Percentiles rank a stretch among this genome's conserved stretches.
Evolutionary conservation across 768 basidiomycete species (phyloP).

Genomic region (Candolleomyces efflorescens): DNA sequence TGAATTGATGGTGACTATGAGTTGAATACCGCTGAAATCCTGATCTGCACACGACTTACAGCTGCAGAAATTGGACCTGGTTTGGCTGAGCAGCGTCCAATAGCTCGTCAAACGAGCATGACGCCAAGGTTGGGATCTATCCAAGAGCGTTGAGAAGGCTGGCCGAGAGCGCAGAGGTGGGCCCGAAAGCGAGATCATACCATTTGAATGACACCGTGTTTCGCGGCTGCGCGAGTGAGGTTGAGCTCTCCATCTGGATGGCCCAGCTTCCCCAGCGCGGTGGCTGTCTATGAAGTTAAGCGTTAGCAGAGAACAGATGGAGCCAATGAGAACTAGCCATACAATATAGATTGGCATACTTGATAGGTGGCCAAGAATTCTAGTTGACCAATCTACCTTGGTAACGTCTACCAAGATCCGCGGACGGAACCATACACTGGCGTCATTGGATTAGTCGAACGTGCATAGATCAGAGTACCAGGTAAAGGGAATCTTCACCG

Average conservation of each 20-base stretch:
- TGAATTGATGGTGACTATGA: neutral
- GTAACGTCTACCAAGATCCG: conserved; percentile 82
- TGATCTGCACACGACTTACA: conserved; percentile 42
- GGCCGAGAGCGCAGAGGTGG: neutral
- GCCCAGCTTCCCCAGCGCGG: conserved; percentile 91
- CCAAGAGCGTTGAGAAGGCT: neutral
- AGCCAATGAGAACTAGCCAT: conserved; percentile 14
- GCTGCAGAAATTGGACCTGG: conserved; percentile 83
- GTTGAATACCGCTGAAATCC: neutral
- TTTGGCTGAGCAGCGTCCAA: conserved; percentile 78
- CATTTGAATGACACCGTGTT: conserved; percentile 52
- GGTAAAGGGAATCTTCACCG: conserved; percentile 39
- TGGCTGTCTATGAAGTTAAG: conserved; percentile 48
- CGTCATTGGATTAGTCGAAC: conserved; percentile 7
- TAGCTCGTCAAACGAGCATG: conserved; percentile 94
- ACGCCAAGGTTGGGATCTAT: conserved; percentile 92
- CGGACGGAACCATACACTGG: conserved; percentile 86
- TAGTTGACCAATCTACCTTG: conserved; percentile 81
- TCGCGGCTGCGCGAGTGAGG: conserved; percentile 83
- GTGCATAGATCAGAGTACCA: neutral
- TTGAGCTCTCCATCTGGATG: conserved; percentile 95
- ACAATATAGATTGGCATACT: conserved; percentile 67
- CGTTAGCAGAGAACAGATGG: neutral
- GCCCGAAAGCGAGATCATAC: conserved; percentile 16
- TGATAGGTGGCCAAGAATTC: conserved; percentile 70